A percentile compares a stretch with the other conserved stretches of the same genome.
Evolutionary conservation across 805 yeast species (phyloP).

Genomic region (Priceomyces melissophilus): DNA sequence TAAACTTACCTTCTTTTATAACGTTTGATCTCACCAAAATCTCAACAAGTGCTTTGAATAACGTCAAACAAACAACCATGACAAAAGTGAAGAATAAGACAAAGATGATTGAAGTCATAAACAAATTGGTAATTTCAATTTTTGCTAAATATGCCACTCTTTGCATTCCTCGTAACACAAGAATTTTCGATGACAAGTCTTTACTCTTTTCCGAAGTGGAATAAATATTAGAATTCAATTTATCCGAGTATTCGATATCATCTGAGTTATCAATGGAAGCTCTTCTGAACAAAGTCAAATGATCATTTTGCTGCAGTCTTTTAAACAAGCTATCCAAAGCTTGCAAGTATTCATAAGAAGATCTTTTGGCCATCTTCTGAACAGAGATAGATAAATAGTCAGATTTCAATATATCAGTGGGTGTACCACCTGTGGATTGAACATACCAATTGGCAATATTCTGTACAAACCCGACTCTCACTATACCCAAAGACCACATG

Average conservation of each 20-base stretch:
- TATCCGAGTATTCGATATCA: constrained; percentile 42
- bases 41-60: constrained; percentile 70
- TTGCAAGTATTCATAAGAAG: constrained; percentile 15
- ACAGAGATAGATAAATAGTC: constrained; percentile 76
- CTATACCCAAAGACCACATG: constrained; percentile 93
- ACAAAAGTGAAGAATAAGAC: constrained; percentile 73
- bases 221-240: constrained; percentile 48
- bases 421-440: constrained; percentile 88
- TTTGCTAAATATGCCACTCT: constrained; percentile 83
- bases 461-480: constrained; percentile 74
- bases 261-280: constrained; percentile 37
- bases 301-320: constrained; percentile 7
- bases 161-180: constrained; percentile 86
- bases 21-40: constrained; percentile 54
- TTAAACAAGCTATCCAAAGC: constrained; percentile 6
- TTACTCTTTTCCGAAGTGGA: constrained; percentile 69
- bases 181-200: constrained; percentile 59
- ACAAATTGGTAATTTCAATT: constrained; percentile 82
- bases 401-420: constrained; percentile 71
- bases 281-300: constrained; percentile 20
- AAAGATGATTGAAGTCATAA: constrained; percentile 82
- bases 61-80: constrained; percentile 50
- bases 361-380: constrained; percentile 50
- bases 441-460: constrained; percentile 87
- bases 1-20: constrained; percentile 62